Evolutionary conservation across 176 grass and related monocot species (phyloP), one percentile per base, ranked within the genome.

Genomic region (Melocanna baccifera): DNA sequence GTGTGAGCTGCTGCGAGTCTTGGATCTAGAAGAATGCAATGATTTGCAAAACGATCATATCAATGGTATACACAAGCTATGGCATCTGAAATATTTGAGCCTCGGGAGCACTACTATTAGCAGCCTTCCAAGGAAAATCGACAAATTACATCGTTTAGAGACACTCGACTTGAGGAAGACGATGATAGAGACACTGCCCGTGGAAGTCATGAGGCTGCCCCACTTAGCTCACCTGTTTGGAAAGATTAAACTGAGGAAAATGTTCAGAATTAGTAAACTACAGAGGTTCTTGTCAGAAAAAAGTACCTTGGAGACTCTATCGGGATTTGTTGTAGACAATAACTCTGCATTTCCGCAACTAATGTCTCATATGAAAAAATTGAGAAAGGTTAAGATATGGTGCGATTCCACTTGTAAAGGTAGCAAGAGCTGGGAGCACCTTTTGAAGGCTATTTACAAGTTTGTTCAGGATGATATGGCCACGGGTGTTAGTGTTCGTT

Each of bases 351-450:
- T 75, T 75, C 73, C 16, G 0, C 6, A 7, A 6, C 3, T 75
- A 14, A 75, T 75, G 51, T 1, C 7, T 75, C 9, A 6, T 39
- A 75, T 75, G 73, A 75, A 23, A 14, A n/a, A 6, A 2, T 14
- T 75, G 73, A 75, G 10, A 13, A 75, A 75, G 51, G 32, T 75
- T 14, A 75, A 57, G 40, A 63, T 78, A 46, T 78, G 75, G 57
- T 78, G 14, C 5, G 19, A 77, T 4, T 41, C 11, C 1, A 16
- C 19, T 78, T 25, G 2, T 4, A 16, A 42, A 32, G 14, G 63
- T 59, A 39, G 10, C 23, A 2, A 58, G 36, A 26, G 12, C 23
- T 13, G 9, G 45, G 2, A 0, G 3, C 0, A 34, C 32, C 32
- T 72, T 16, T 47, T 1, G 0, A 4, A 0, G 1, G 70, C 3